Evolutionary conservation across 495 filamentous ascomycete genomes (phyloP), one percentile per base, ranked within the genome.

Genomic region (Saxophila tyrrhenica): DNA sequence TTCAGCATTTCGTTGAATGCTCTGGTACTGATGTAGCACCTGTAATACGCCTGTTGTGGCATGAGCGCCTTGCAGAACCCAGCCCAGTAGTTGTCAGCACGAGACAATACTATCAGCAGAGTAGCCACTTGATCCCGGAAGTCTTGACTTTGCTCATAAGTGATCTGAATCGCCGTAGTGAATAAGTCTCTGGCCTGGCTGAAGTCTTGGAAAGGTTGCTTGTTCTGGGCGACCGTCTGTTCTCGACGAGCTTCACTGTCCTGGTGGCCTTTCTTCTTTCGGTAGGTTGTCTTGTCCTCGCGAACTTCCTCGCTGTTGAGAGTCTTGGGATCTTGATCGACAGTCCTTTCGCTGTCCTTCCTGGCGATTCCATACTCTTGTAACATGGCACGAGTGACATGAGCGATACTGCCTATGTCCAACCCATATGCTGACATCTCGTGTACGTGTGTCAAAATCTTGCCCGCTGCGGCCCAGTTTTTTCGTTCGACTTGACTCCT

Each of bases 1-100:
- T 69, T 59, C 16, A 82, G 66, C 25, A 81, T 47, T 11, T 53
- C 48, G 53, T 78, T 71, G 65, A 82, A 82, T 21, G 74, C 63
- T 43, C 7, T 48, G 1, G 51, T 41, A 1, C 20, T 17, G 1
- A 61, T 29, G 10, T 25, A 21, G 41, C 60, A 57, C 21, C 3
- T 41, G 39, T 49, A 41, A 25, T 46, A 24, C 13, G 39, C 20
- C 5, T 15, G 8, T 8, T 24, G 20, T 17, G 32, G 24, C 16
- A 15, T 15, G 24, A 58, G 17, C n/a, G 15, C 7, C 17, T 17
- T 21, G 45, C 51, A 59, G 45, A 52, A 62, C 3, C 17, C 24
- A 15, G 60, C 41, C 57, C 52, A 63, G 17, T 43, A n/a, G 2
- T 16, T 25, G 19, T 48, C 52, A 22, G 42, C 20, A 24, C 19